phyloP scores from a whole-genome alignment of 31 red algal species.

The Porphyra umbilicalis region DNA sequence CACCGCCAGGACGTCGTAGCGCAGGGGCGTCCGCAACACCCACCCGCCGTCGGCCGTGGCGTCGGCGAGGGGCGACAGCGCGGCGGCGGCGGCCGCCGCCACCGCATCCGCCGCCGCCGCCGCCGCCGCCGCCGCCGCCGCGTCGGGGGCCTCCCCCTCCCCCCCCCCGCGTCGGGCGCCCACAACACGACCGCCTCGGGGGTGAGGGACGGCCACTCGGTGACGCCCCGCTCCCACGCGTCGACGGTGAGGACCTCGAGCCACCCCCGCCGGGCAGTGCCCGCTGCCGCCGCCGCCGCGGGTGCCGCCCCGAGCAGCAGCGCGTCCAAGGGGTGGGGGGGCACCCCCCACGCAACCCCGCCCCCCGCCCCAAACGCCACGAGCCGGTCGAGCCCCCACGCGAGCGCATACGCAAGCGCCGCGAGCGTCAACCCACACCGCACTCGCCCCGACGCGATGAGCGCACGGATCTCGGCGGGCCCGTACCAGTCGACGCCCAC shows the following conservation, averaged over 20 bases:
- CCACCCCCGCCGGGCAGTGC: not conserved
- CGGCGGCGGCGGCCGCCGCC: no score
- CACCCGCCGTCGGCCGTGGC: not conserved
- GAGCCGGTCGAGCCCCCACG: constrained; percentile 6
- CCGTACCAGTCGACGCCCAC: constrained; percentile 16
- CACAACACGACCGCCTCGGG: not conserved
- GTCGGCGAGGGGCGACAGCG: not conserved
- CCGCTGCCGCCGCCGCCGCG: not conserved
- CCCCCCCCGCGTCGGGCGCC: no score
- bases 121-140: not conserved
- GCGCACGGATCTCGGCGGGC: constrained; percentile 15
- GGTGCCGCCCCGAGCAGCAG: no score
- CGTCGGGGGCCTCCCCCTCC: no score
- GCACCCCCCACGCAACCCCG: not conserved
- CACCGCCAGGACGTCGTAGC: not conserved
- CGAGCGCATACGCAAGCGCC: constrained; percentile 23
- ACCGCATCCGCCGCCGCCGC: no score
- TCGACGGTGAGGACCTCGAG: not conserved
- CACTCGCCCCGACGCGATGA: constrained; percentile 12
- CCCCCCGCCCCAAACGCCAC: constrained; percentile 11
- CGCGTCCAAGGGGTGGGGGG: not conserved
- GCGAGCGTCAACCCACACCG: constrained; percentile 33
- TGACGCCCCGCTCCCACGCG: not conserved
- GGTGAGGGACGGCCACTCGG: not conserved
- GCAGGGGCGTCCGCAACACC: not conserved